Evolutionary conservation across 129 eudicot species (phyloP).

Genomic region (Pseudognaphalium luteoalbum): DNA sequence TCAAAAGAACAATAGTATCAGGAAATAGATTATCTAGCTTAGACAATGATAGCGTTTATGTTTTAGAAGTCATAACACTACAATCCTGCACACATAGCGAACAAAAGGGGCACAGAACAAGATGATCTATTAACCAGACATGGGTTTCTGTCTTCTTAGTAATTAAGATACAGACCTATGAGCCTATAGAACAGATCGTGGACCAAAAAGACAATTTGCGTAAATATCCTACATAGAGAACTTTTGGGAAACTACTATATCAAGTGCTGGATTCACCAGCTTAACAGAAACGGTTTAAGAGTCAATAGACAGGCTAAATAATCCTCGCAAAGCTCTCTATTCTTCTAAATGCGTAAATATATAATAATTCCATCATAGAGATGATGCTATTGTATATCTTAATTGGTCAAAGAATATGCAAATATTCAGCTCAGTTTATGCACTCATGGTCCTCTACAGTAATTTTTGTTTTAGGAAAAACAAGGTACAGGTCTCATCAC

Average conservation of each 20-base stretch:
- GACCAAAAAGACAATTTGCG: background rate
- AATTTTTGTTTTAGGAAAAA: background rate
- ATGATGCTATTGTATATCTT: background rate
- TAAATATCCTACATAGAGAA: background rate
- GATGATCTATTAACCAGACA: background rate
- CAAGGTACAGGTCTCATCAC: background rate
- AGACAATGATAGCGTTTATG: background rate
- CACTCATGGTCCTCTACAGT: background rate
- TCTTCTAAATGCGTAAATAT: background rate
- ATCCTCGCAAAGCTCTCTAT: background rate
- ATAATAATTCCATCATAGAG: background rate
- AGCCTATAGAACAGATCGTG: too few relatives aligned
- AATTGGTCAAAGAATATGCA: background rate
- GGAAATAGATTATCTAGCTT: slow-evolving; percentile 17
- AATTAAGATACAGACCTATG: too few relatives aligned
- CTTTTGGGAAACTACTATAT: background rate
- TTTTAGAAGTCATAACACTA: slow-evolving; percentile 6
- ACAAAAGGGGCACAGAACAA: slow-evolving; percentile 3
- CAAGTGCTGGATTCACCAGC: background rate
- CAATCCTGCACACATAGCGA: background rate
- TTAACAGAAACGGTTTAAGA: background rate
- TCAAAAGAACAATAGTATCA: slow-evolving; percentile 12
- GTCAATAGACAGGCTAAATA: background rate
- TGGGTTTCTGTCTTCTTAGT: too few relatives aligned
- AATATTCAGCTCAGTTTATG: background rate